Evolutionary conservation across 257 asterid species (phyloP).

Genomic region (Coffea eugenioides): DNA sequence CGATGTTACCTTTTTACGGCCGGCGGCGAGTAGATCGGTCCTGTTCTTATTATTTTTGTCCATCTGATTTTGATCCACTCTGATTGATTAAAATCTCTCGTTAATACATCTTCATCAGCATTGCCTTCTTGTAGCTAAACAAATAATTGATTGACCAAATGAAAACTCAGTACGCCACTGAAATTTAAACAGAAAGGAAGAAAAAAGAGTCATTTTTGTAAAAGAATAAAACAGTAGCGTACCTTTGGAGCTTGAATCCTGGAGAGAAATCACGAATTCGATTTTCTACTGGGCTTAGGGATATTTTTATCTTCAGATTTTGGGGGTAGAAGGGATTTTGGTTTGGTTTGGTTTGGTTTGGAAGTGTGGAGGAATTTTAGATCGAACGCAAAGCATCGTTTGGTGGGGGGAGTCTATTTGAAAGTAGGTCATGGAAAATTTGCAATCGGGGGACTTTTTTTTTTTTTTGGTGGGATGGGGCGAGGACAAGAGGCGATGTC

Average conservation of each 20-base stretch:
- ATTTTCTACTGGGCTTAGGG: background rate
- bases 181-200: too few relatives aligned
- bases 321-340: too few relatives aligned
- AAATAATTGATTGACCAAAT: background rate
- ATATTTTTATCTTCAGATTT: too few relatives aligned
- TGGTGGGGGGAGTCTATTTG: background rate
- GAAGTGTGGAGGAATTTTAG: background rate
- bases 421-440: too few relatives aligned
- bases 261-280: background rate
- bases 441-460: too few relatives aligned
- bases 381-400: background rate
- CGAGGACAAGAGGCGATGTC: too few relatives aligned
- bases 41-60: constrained; percentile 71
- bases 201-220: too few relatives aligned
- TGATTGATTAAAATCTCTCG: constrained; percentile 11
- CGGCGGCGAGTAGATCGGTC: constrained; percentile 87
- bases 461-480: too few relatives aligned
- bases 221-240: background rate
- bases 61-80: constrained; percentile 54
- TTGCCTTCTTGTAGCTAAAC: background rate
- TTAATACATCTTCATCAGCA: constrained; percentile 8
- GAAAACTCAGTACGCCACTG: background rate
- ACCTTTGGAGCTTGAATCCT: background rate
- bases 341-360: background rate
- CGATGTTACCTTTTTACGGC: constrained; percentile 72